A percentile compares a stretch with the other conserved stretches of the same genome.
These are phyloP conservation scores for Pleurotus tuoliensis DNA, from an alignment of 768 basidiomycete genomes.

Conservation along the genomic window DNA sequence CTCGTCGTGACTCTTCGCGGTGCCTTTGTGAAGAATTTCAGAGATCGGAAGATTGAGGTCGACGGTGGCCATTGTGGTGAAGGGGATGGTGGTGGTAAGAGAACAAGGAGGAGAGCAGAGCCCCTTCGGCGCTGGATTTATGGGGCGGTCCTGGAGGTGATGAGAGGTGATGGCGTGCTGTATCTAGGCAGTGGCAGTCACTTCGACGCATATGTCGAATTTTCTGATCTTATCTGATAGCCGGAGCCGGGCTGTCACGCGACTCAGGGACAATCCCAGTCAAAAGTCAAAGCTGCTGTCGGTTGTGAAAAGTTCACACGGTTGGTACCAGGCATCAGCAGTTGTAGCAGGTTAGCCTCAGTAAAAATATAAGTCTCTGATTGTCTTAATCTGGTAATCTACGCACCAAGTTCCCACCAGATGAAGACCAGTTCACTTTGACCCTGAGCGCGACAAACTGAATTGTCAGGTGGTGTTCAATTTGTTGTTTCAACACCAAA, in stretches of 20 bases:
- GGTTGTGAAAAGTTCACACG: no score
- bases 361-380: no score
- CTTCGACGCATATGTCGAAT: neutral
- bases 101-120: conserved; percentile 10
- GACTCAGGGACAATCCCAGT: no score
- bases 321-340: no score
- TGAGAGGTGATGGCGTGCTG: neutral
- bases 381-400: no score
- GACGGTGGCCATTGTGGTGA: conserved; percentile 29
- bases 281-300: no score
- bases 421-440: no score
- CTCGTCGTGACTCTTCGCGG: conserved; percentile 50
- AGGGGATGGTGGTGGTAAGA: conserved; percentile 14
- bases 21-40: conserved; percentile 43
- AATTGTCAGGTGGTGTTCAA: no score
- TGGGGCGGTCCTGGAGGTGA: conserved; percentile 6
- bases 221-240: conserved; percentile 4
- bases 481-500: no score
- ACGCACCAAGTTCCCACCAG: no score
- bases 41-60: conserved; percentile 42
- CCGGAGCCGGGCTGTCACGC: neutral
- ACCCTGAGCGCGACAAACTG: no score
- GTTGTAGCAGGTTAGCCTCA: no score
- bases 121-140: neutral
- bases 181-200: neutral